Percentiles rank a stretch among this genome's conserved stretches.
Evolutionary conservation across 1,139 yeast species (phyloP).

Genomic region (Saccharomyces hybrid): DNA sequence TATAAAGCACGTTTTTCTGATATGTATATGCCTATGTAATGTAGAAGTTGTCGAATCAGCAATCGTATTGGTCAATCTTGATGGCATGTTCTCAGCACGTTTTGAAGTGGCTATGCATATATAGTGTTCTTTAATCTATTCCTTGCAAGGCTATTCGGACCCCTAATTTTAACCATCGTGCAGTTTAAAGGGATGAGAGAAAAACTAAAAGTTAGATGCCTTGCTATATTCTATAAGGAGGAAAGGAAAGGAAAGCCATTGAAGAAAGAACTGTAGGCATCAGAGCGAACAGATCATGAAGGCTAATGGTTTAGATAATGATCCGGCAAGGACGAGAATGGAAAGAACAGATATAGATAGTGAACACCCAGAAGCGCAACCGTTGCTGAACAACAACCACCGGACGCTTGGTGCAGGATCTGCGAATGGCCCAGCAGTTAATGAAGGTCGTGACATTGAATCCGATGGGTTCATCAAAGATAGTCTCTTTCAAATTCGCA

Average conservation of each 20-base stretch:
- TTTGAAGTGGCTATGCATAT: not conserved
- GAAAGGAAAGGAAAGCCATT: not conserved
- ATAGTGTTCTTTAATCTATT: not conserved
- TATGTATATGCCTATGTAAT: no score
- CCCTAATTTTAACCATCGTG: not conserved
- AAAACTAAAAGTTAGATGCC: not conserved
- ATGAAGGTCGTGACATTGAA: slow-evolving; percentile 5
- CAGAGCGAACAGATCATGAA: not conserved
- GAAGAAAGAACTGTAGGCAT: not conserved
- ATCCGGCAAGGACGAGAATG: not conserved
- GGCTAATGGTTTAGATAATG: not conserved
- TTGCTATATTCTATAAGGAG: not conserved
- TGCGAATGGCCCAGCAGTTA: not conserved
- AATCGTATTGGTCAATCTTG: not conserved
- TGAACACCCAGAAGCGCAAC: slow-evolving; percentile 4
- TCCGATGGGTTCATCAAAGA: slow-evolving; percentile 14
- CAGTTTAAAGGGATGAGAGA: not conserved
- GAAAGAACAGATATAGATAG: not conserved
- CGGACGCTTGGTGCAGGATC: slow-evolving; percentile 1
- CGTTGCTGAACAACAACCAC: slow-evolving; percentile 4
- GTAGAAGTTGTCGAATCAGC: not conserved
- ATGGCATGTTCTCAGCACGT: not conserved
- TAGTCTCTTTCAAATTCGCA: slow-evolving; percentile 15
- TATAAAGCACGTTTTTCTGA: no score
- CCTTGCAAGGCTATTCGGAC: not conserved